These are phyloP conservation scores for Penicillium roqueforti DNA, from an alignment of 495 filamentous ascomycete genomes.

Conservation along the genomic window DNA sequence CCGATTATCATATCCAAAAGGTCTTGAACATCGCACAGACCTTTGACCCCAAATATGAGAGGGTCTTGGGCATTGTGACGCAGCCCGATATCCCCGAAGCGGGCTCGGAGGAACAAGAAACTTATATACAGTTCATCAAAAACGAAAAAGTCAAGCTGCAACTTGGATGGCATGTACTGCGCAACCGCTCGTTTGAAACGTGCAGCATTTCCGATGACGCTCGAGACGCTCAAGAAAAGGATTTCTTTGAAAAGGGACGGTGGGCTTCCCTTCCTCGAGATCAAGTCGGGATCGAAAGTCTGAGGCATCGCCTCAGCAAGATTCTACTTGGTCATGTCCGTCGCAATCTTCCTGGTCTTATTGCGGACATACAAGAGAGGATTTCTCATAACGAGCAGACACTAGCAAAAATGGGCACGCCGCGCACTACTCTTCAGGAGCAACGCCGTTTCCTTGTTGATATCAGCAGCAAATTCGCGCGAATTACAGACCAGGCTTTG, in stretches of 20 bases:
- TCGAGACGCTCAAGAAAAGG: slow-evolving; percentile 27
- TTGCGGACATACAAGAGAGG: slow-evolving; percentile 28
- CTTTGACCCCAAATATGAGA: slow-evolving; percentile 24
- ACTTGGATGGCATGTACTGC: slow-evolving; percentile 68
- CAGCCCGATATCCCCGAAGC: slow-evolving; percentile 37
- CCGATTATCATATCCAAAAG: slow-evolving; percentile 47
- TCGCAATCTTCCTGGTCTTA: slow-evolving; percentile 33
- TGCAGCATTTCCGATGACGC: slow-evolving; percentile 17
- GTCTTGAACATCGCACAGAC: slow-evolving; percentile 29
- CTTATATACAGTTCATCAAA: slow-evolving; percentile 51
- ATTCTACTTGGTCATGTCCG: slow-evolving; percentile 41
- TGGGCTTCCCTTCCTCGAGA: slow-evolving; percentile 34
- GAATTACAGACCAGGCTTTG: slow-evolving; percentile 45
- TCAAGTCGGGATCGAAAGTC: slow-evolving; percentile 33
- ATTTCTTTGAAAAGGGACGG: slow-evolving; percentile 30
- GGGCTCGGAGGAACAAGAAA: slow-evolving; percentile 37
- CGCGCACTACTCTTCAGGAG: slow-evolving; percentile 44
- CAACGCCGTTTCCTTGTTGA: slow-evolving; percentile 52
- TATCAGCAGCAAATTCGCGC: slow-evolving; percentile 50
- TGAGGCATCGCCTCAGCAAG: slow-evolving; percentile 38
- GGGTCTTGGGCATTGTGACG: slow-evolving; percentile 51
- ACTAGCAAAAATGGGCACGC: slow-evolving; percentile 46
- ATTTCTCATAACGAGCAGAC: slow-evolving; percentile 14
- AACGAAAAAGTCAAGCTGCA: slow-evolving; percentile 60
- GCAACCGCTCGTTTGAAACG: slow-evolving; percentile 52